Conservation (phyloP, 2,329 filamentous ascomycete species). For the Sphaerulina musiva region DNA sequence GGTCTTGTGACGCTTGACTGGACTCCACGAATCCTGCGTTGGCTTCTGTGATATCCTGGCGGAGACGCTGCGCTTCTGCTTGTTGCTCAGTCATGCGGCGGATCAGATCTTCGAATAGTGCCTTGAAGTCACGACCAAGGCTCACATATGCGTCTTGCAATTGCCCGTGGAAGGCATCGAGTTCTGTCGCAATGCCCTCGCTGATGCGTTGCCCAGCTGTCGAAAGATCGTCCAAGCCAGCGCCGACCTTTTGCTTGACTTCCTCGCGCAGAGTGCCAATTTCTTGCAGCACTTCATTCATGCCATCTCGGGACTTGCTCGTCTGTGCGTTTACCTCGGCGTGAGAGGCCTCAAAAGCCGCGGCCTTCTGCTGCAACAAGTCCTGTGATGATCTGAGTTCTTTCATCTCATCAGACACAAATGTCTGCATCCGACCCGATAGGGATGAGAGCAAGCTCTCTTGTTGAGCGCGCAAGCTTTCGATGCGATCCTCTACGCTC, state of each 20-base stretch:
- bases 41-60: conserved; percentile 64
- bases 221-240: conserved; percentile 76
- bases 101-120: conserved; percentile 73
- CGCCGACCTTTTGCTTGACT: conserved; percentile 77
- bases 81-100: conserved; percentile 70
- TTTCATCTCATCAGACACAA: conserved; percentile 67
- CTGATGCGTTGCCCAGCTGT: conserved; percentile 81
- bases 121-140: conserved; percentile 79
- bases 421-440: conserved; percentile 65
- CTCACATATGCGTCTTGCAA: conserved; percentile 78
- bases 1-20: conserved; percentile 59
- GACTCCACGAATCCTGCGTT: conserved; percentile 62
- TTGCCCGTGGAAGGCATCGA: conserved; percentile 76
- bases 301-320: conserved; percentile 66
- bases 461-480: conserved; percentile 66
- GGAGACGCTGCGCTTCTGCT: conserved; percentile 65
- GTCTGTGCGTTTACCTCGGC: conserved; percentile 62
- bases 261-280: conserved; percentile 84
- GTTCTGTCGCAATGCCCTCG: conserved; percentile 77
- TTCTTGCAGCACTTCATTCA: conserved; percentile 86
- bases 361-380: conserved; percentile 63
- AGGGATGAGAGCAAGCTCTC: conserved; percentile 61
- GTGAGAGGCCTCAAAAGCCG: conserved; percentile 61
- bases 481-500: conserved; percentile 68
- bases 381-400: conserved; percentile 64